Percentiles rank a stretch among this genome's conserved stretches.
phyloP scores from a whole-genome alignment of 2,329 filamentous ascomycete genomes.

The Curvularia eragrostidis region DNA sequence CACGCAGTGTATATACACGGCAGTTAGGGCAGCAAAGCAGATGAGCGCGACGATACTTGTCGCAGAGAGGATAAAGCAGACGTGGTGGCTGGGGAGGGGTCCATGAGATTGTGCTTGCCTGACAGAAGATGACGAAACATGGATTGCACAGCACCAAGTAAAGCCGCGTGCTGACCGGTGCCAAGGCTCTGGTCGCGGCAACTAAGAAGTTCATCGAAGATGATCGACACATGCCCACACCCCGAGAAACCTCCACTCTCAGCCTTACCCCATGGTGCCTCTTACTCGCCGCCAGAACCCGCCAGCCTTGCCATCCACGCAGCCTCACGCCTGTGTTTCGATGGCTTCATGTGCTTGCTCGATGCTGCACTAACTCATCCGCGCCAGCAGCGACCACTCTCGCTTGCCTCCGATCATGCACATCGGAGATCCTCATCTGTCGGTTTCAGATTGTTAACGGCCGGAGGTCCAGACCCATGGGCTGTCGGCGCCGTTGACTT shows the following conservation, averaged over 20 bases:
- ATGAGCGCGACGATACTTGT: slow-evolving; percentile 19
- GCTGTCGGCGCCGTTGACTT: neutral
- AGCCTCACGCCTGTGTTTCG: neutral
- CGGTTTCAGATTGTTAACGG: neutral
- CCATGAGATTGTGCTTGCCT: slow-evolving; percentile 20
- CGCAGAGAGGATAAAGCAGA: slow-evolving; percentile 19
- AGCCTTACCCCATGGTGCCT: slow-evolving; percentile 18
- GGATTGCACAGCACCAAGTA: slow-evolving; percentile 3
- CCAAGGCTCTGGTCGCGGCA: slow-evolving; percentile 18
- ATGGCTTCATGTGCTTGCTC: neutral
- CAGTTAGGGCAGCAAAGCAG: slow-evolving; percentile 12
- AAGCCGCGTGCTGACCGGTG: slow-evolving; percentile 16
- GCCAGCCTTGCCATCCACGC: neutral
- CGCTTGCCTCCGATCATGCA: neutral
- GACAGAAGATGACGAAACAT: slow-evolving; percentile 24
- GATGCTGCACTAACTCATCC: neutral
- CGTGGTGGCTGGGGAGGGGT: slow-evolving; percentile 29
- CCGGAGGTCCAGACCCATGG: neutral
- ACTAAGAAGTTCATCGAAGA: slow-evolving; percentile 33
- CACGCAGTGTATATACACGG: slow-evolving; percentile 25
- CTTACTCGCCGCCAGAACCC: neutral
- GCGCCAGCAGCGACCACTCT: neutral
- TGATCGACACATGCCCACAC: slow-evolving; percentile 26
- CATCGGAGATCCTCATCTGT: slow-evolving; percentile 1
- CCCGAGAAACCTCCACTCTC: slow-evolving; percentile 18